Percentiles rank a stretch among this genome's conserved stretches.
These are phyloP conservation scores for Aspergillus caelatus DNA, from an alignment of 2,329 filamentous ascomycete genomes.

Conservation along the genomic window DNA sequence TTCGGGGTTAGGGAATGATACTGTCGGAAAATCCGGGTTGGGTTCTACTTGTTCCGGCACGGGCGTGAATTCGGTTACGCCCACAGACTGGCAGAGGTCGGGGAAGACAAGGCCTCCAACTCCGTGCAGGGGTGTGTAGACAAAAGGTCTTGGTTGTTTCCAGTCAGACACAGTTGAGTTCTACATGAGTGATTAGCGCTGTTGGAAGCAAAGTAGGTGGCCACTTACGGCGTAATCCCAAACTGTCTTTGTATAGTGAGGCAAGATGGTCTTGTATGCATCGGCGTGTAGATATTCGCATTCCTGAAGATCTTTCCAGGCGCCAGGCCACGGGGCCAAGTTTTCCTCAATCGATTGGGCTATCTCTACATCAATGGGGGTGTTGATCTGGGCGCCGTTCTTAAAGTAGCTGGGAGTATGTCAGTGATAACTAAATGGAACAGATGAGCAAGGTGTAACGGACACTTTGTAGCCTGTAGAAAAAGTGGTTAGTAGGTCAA, in stretches of 20 bases:
- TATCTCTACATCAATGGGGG: slow-evolving; percentile 63
- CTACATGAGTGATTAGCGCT: slow-evolving; percentile 27
- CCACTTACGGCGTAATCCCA: slow-evolving; percentile 35
- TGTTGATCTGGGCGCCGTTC: slow-evolving; percentile 68
- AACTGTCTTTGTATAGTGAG: slow-evolving; percentile 34
- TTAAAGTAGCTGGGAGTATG: slow-evolving; percentile 54
- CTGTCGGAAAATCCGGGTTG: slow-evolving; percentile 65
- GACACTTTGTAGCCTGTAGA: slow-evolving; percentile 62
- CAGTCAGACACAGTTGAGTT: slow-evolving; percentile 35
- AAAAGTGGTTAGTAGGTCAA: slow-evolving; percentile 16
- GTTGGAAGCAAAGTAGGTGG: neutral
- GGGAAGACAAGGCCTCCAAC: slow-evolving; percentile 42
- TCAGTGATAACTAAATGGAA: slow-evolving; percentile 23
- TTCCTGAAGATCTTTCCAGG: slow-evolving; percentile 52
- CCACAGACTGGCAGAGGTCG: slow-evolving; percentile 35
- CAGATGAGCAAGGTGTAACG: slow-evolving; percentile 11
- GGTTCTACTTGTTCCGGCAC: slow-evolving; percentile 56
- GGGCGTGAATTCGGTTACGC: slow-evolving; percentile 36
- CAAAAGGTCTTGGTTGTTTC: slow-evolving; percentile 34
- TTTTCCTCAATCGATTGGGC: slow-evolving; percentile 59
- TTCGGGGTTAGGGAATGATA: slow-evolving; percentile 67
- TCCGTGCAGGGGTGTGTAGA: slow-evolving; percentile 49
- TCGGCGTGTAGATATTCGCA: slow-evolving; percentile 33
- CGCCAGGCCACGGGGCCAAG: slow-evolving; percentile 51
- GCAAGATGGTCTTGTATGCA: slow-evolving; percentile 31